Conservation (phyloP, 805 yeast species). For the Blastobotrys peoriensis region DNA sequence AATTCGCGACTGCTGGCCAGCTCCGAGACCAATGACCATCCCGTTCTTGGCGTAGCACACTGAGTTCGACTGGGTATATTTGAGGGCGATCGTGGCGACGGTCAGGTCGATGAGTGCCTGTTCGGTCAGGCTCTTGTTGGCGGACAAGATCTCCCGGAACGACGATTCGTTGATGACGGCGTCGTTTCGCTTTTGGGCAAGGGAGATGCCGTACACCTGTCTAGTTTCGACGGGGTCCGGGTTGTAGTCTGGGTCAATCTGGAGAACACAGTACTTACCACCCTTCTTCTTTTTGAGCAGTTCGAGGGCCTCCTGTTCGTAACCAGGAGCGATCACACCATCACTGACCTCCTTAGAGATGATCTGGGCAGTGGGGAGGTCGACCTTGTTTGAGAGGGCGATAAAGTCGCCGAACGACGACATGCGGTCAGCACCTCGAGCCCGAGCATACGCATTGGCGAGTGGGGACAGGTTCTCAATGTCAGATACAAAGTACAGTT, state of each 20-base stretch:
- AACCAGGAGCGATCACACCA: conserved; percentile 99
- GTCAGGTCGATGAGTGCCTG: conserved; percentile 91
- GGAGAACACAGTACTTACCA: conserved; percentile 94
- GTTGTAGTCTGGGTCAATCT: conserved; percentile 89
- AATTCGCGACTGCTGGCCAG: conserved; percentile 99
- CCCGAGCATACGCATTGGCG: conserved; percentile 98
- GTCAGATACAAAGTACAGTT: conserved; percentile 90
- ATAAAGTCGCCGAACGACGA: conserved; percentile 98
- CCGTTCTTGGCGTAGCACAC: conserved; percentile 98
- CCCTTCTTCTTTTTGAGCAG: conserved; percentile 87
- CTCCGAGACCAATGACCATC: conserved; percentile 98
- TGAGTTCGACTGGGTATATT: conserved; percentile 97
- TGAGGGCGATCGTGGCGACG: conserved; percentile 94
- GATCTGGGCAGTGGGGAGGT: conserved; percentile 91
- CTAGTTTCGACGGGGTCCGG: conserved; percentile 82
- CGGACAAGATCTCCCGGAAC: conserved; percentile 86
- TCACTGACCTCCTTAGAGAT: conserved; percentile 96
- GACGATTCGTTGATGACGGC: conserved; percentile 88
- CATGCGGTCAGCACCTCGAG: conserved; percentile 99
- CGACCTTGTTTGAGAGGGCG: conserved; percentile 94
- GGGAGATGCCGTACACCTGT: conserved; percentile 91
- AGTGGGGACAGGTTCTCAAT: conserved; percentile 93
- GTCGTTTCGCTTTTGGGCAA: conserved; percentile 96
- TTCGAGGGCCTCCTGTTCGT: conserved; percentile 83
- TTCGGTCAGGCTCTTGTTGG: conserved; percentile 79